Conservation (phyloP, 331 rosid genomes). For the Prunus yedoensis region DNA sequence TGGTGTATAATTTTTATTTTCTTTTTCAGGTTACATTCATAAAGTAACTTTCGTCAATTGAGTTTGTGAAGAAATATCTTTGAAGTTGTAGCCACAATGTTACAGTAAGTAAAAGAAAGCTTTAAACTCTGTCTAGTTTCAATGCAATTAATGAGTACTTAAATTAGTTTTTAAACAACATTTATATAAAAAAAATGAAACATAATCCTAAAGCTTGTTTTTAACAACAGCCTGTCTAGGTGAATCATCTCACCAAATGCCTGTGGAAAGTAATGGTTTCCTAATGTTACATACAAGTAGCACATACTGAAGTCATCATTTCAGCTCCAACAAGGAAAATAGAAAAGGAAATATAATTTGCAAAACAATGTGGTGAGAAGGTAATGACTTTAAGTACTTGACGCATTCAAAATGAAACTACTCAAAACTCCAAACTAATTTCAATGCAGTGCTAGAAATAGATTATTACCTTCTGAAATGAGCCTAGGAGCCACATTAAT, state of each 20-base stretch:
- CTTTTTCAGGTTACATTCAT: background rate
- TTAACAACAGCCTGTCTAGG: background rate
- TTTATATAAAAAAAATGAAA: background rate
- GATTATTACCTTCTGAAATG: conserved; percentile 66
- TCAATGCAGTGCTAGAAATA: conserved; percentile 15
- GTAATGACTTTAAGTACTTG: background rate
- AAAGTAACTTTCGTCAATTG: background rate
- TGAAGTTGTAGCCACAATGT: conserved; percentile 9
- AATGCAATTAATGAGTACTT: too few relatives aligned
- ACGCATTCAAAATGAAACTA: too few relatives aligned
- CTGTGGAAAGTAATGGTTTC: background rate
- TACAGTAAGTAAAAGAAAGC: conserved; percentile 7
- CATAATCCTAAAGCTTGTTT: background rate
- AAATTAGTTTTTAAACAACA: background rate
- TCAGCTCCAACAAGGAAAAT: background rate
- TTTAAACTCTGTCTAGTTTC: background rate
- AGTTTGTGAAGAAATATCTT: conserved; percentile 15
- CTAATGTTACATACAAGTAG: background rate
- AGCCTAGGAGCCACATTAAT: conserved; percentile 79
- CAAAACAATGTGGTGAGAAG: background rate
- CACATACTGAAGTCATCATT: background rate
- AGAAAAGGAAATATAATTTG: background rate
- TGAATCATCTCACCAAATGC: background rate
- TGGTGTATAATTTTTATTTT: background rate
- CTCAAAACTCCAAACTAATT: conserved; percentile 4